Conservation (phyloP, 805 yeast genomes). For the Yamadazyma takamatsuzukensis region DNA sequence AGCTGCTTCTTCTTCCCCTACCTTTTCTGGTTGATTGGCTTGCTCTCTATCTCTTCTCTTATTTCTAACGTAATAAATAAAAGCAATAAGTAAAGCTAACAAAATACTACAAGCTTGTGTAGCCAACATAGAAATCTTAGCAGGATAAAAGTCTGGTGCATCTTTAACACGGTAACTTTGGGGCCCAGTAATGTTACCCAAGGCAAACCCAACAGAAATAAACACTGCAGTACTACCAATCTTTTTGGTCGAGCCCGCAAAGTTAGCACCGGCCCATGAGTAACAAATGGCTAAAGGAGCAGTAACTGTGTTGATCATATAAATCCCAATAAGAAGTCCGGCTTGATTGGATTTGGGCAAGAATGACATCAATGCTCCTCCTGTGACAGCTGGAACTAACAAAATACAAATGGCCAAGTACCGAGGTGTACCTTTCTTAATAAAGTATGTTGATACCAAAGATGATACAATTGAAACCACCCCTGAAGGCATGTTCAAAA, state of each 20-base stretch:
- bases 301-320: slow-evolving; percentile 14
- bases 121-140: slow-evolving; percentile 17
- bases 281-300: slow-evolving; percentile 14
- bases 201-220: slow-evolving; percentile 22
- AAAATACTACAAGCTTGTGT: slow-evolving; percentile 28
- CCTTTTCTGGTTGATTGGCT: not conserved
- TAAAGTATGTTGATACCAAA: slow-evolving; percentile 16
- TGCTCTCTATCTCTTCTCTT: slow-evolving; percentile 26
- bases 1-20: slow-evolving; percentile 21
- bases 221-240: slow-evolving; percentile 22
- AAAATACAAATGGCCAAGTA: slow-evolving; percentile 15
- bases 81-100: slow-evolving; percentile 24
- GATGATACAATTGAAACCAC: slow-evolving; percentile 17
- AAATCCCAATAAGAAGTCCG: slow-evolving; percentile 23
- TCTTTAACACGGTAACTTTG: slow-evolving; percentile 20
- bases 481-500: slow-evolving; percentile 20
- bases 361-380: slow-evolving; percentile 17
- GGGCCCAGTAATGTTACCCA: slow-evolving; percentile 27
- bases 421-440: slow-evolving; percentile 17
- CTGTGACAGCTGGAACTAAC: slow-evolving; percentile 18
- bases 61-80: slow-evolving; percentile 30
- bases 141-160: slow-evolving; percentile 24
- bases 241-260: slow-evolving; percentile 26
- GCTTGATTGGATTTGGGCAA: slow-evolving; percentile 20
- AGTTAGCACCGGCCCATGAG: slow-evolving; percentile 17